phyloP scores from a whole-genome alignment of 257 asterid species.

The Solanum boliviense region DNA sequence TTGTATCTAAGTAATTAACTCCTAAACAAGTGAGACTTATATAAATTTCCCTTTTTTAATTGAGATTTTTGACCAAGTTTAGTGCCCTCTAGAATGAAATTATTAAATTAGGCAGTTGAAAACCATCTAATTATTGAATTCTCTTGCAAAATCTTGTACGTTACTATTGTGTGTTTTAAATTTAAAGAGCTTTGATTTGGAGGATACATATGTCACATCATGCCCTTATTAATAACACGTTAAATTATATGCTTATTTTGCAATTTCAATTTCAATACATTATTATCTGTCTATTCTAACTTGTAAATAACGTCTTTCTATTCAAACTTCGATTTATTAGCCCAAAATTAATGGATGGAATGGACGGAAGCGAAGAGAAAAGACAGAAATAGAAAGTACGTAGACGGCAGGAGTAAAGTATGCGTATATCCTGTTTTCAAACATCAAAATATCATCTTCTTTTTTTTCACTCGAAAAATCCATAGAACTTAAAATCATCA shows the following conservation, averaged over 20 bases:
- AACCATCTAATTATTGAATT: background rate
- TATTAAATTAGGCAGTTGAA: background rate
- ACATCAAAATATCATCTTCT: background rate
- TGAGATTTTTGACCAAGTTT: background rate
- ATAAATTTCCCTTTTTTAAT: too few relatives aligned
- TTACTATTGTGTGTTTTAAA: background rate
- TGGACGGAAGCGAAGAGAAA: background rate
- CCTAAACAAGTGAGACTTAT: background rate
- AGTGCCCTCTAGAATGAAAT: background rate
- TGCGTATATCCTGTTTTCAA: too few relatives aligned
- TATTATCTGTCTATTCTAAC: background rate
- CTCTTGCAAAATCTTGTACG: background rate
- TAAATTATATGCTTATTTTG: background rate
- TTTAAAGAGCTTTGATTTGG: background rate
- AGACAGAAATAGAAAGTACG: background rate
- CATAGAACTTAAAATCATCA: background rate
- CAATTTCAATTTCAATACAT: background rate
- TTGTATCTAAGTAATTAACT: background rate
- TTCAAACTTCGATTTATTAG: background rate
- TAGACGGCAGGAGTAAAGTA: too few relatives aligned
- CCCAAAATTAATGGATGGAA: background rate
- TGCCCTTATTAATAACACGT: background rate
- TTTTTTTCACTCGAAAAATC: background rate
- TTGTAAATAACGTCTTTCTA: background rate
- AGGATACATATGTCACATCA: background rate